A percentile compares a stretch with the other conserved stretches of the same genome.
These are phyloP conservation scores for Hibiscus syriacus DNA, from an alignment of 345 rosid genomes.

Conservation along the genomic window DNA sequence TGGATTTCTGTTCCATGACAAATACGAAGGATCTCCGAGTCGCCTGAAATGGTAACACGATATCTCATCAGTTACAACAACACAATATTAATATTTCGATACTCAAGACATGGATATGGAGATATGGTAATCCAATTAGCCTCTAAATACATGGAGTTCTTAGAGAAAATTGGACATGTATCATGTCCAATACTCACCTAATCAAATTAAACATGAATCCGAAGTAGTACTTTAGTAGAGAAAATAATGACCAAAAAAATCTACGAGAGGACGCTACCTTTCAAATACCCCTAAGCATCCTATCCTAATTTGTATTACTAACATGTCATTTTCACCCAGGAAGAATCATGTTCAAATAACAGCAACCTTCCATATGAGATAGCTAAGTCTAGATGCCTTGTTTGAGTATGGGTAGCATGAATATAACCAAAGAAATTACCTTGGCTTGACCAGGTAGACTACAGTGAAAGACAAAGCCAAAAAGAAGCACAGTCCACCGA, in stretches of 20 bases:
- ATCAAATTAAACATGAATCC: too few relatives aligned
- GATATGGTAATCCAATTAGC: too few relatives aligned
- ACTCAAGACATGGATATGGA: neutral
- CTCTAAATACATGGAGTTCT: too few relatives aligned
- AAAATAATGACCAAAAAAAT: neutral
- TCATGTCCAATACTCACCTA: too few relatives aligned
- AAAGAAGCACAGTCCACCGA: constrained; percentile 84
- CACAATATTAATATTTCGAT: neutral
- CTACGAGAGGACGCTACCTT: neutral
- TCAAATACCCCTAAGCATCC: neutral
- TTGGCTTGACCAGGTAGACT: constrained; percentile 82
- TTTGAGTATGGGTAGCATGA: neutral
- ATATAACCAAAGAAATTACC: constrained; percentile 34
- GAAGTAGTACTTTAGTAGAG: too few relatives aligned
- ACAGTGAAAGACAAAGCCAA: constrained; percentile 75
- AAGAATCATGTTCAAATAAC: neutral
- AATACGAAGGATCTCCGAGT: constrained; percentile 86
- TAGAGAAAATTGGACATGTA: too few relatives aligned
- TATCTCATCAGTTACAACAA: neutral
- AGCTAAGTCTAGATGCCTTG: neutral
- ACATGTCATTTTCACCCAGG: neutral
- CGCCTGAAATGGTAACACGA: constrained; percentile 44
- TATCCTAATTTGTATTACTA: neutral
- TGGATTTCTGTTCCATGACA: constrained; percentile 81
- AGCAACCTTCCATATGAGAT: neutral